Conservation (phyloP, 305 asterid genomes). For the Fraxinus xanthoxyloides region DNA sequence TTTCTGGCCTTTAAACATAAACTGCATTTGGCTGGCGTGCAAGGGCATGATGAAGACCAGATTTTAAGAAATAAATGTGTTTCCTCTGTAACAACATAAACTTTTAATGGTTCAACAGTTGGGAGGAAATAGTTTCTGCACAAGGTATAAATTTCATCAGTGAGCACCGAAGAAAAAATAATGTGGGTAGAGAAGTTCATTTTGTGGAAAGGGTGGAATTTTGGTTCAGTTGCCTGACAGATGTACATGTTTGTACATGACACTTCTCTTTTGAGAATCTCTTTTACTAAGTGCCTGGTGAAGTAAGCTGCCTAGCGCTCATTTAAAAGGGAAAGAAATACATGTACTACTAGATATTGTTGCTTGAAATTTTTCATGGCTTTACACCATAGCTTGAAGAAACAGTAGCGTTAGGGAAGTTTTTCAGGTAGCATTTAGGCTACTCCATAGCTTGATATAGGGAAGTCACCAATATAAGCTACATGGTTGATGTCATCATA, state of each 20-base stretch:
- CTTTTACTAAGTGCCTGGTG: background rate
- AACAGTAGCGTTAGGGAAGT: background rate
- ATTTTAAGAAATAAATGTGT: background rate
- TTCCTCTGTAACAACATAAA: background rate
- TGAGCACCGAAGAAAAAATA: background rate
- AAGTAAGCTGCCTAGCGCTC: background rate
- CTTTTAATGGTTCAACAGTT: background rate
- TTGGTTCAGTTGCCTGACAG: background rate
- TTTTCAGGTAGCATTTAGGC: background rate
- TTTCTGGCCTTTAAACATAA: background rate
- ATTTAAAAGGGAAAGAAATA: background rate
- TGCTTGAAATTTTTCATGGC: background rate
- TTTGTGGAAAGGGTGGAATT: background rate
- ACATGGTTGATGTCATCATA: background rate
- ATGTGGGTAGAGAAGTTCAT: conserved; percentile 12
- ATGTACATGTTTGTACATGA: background rate
- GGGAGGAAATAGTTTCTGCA: background rate
- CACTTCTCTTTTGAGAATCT: background rate
- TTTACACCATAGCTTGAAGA: background rate
- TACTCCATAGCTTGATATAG: background rate
- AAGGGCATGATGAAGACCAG: background rate
- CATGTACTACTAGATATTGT: background rate
- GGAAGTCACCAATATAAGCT: background rate
- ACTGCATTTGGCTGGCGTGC: background rate
- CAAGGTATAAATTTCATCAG: background rate